Evolutionary conservation across 2,329 filamentous ascomycete genomes (phyloP), one percentile per base, ranked within the genome.

Genomic region (Herpotrichia juniperi): DNA sequence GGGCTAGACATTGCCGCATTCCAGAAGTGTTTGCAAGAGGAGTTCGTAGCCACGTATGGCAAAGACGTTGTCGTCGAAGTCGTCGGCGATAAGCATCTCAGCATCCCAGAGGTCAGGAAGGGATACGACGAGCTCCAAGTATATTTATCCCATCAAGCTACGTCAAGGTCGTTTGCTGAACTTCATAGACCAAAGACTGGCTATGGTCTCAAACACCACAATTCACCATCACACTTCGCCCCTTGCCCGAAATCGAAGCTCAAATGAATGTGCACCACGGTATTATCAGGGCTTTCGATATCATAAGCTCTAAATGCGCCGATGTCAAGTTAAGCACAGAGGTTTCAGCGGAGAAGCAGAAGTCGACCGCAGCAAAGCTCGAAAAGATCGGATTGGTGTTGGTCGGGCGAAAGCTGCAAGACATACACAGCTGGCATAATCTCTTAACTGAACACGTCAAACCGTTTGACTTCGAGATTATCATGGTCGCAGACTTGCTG

Each of bases 141-240:
- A 66, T 67, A 22, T 79, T 73, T 40, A 30, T 32, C 16, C 37
- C 14, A 9, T 3, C 9, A 42, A 9, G 47, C 57, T 53, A 24
- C 39, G n/a, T n/a, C n/a, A 34, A 10, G 19, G 21, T 19, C 1
- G 44, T 47, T 30, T 39, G 46, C 62, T 79, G 66, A 81, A 70
- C 35, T 12, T 40, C 60, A 31, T 58, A 86, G 81, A 87, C 86
- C 0, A 73, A 76, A 3, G 83, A 86, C 10, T 97, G 92, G 91
- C 88, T 88, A 51, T 96, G 88, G 73, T 84, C 84, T 2, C 92
- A 96, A 75, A 96, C 93, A 1, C 93, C 93, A 1, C 87, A 87
- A 49, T 97, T 96, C 71, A 85, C 82, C 7, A 86, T 93, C 5
- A 45, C 46, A 30, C 55, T 67, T 12, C 56, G 65, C 24, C 85